These are phyloP conservation scores for Solanum piurae DNA, from an alignment of 257 asterid genomes.

Conservation along the genomic window DNA sequence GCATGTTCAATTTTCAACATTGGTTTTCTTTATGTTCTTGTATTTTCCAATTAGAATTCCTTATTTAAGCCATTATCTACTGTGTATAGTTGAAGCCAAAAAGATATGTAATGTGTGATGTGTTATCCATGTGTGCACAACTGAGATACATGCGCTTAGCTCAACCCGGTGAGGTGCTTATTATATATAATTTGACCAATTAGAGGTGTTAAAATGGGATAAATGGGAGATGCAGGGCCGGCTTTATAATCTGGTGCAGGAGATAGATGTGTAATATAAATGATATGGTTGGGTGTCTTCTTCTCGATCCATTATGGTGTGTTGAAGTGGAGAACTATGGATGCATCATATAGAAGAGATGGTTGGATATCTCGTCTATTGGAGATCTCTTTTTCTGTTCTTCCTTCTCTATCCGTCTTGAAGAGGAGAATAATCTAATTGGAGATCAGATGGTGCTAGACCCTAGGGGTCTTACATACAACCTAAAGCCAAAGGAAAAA, in stretches of 20 bases:
- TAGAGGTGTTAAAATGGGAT: background rate
- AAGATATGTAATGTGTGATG: background rate
- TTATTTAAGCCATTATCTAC: no score
- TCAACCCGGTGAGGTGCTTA: background rate
- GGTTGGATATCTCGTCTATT: background rate
- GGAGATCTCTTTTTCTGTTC: background rate
- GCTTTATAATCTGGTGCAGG: background rate
- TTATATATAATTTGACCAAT: background rate
- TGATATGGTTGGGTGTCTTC: background rate
- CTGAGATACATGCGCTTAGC: background rate
- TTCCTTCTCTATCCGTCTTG: background rate
- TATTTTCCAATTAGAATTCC: background rate
- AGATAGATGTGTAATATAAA: background rate
- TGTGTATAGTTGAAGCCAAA: background rate
- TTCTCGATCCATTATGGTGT: background rate
- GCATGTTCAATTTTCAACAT: background rate
- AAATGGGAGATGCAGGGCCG: background rate
- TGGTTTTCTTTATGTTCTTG: background rate
- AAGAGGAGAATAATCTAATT: background rate
- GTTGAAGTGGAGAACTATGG: background rate
- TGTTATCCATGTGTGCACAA: background rate
- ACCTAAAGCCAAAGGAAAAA: background rate
- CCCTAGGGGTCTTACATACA: background rate
- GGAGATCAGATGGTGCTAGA: background rate
- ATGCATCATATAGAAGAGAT: background rate